Base-by-base conservation (phyloP, 2,329 filamentous ascomycete species). In the Clarireedia sp. region DNA sequence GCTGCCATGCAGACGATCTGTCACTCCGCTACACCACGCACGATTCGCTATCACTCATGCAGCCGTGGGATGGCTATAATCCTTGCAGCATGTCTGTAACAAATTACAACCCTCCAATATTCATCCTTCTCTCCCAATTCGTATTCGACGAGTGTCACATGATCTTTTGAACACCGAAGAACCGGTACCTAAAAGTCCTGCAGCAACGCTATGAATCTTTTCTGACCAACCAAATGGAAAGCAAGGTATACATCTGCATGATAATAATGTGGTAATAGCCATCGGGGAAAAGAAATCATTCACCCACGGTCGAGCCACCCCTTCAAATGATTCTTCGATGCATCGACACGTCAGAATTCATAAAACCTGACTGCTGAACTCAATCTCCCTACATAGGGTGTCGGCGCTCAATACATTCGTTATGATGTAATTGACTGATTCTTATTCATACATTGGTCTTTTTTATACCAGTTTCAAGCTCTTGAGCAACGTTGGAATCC, bases 261-360 rank as follows among this genome's bases (percentile, higher is more conserved):
- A 49, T 37, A 43, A 54, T 49, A 49, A 43, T 49, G 41, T 49
- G 36, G 45, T 54, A 54, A 36, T 43, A 54, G 47, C 24, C 47
- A 54, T 48, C 43, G 45, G 51, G 40, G 33, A n/a, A 41, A 24
- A 23, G 26, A 33, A 33, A 26, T 23, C 51, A 54, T 54, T 36
- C 45, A 54, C 37, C 48, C 51, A 43, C 24, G 29, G 36, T 40
- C n/a, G 21, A 47, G 38, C 33, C 12, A 38, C 17, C 37, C 23
- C 17, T 17, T 54, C 36, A 17, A 54, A 23, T 40, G 43, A 54
- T 54, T 26, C 51, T 41, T 54, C 49, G 19, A 54, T 33, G 45
- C 51, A 54, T 48, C 51, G 45, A 54, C 45, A 54, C 45, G 51
- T 54, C 51, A 54, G 51, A 54, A 41, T 41, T 54, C 51, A 54